phyloP scores from a whole-genome alignment of 225 moss, liverwort and hornwort genomes.

The Pseudisothecium myosuroides region DNA sequence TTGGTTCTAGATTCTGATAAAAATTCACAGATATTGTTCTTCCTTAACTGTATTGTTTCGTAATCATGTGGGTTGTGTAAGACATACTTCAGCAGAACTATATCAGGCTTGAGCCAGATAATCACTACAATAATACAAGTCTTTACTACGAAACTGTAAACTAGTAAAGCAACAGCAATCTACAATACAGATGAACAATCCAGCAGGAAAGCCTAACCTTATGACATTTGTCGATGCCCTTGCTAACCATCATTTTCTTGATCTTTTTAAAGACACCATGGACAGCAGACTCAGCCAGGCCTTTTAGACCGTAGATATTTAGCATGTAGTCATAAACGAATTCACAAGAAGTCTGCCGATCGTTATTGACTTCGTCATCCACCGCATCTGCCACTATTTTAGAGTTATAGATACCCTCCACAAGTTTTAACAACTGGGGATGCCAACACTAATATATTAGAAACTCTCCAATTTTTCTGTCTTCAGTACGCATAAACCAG shows the following conservation, averaged over 20 bases:
- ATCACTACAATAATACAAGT: neutral
- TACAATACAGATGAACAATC: neutral
- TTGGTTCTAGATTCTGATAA: neutral
- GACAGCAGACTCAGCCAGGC: constrained; percentile 89
- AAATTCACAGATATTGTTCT: neutral
- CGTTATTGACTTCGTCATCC: constrained; percentile 75
- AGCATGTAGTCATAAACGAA: constrained; percentile 98
- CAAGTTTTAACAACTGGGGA: constrained; percentile 75
- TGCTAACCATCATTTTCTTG: constrained; percentile 47
- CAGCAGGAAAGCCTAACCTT: constrained; percentile 36
- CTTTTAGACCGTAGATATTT: constrained; percentile 83
- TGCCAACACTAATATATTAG: neutral
- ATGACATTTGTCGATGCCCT: constrained; percentile 78
- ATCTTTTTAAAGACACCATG: constrained; percentile 91
- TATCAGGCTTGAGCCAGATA: neutral
- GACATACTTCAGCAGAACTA: neutral
- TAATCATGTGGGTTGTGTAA: neutral
- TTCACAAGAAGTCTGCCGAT: constrained; percentile 84
- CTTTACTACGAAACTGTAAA: neutral
- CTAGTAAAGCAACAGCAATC: neutral
- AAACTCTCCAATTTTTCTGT: neutral
- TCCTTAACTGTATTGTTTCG: neutral
- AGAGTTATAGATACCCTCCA: constrained; percentile 63
- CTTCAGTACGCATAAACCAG: neutral
- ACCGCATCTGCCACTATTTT: constrained; percentile 82